Percentiles rank a stretch among this genome's conserved stretches.
Evolutionary conservation across 208 protist species (phyloP).

Genomic region (Trypanosoma melophagium): DNA sequence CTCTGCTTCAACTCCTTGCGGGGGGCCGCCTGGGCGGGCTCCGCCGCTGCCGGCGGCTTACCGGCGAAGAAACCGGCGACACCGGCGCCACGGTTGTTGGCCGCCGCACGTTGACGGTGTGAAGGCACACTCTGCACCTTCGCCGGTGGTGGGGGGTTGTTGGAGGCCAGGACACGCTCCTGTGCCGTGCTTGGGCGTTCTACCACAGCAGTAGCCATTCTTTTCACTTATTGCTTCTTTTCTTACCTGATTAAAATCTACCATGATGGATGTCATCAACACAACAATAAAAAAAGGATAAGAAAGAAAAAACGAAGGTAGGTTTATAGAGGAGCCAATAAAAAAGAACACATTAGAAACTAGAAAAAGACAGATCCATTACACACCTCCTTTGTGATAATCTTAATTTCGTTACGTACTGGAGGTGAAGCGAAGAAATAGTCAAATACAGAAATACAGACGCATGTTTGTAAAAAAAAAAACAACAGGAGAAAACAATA

Average conservation of each 20-base stretch:
- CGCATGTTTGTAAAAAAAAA: not conserved
- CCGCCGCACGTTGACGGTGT: conserved; percentile 32
- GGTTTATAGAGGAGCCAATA: not conserved
- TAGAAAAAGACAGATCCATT: too few species aligned
- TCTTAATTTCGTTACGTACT: too few species aligned
- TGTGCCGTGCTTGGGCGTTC: conserved; percentile 21
- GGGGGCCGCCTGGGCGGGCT: not conserved
- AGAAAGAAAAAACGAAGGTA: conserved; percentile 18
- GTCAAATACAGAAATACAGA: not conserved
- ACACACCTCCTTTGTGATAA: too few species aligned
- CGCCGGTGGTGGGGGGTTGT: conserved; percentile 31
- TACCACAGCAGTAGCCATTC: conserved; percentile 14
- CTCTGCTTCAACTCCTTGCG: conserved; percentile 3
- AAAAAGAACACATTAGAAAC: too few species aligned
- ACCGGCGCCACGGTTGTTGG: conserved; percentile 14
- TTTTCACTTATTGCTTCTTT: conserved; percentile 7
- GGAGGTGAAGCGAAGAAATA: conserved; percentile 7
- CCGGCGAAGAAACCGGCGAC: conserved; percentile 2
- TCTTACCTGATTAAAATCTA: conserved; percentile 16
- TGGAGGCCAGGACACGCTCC: conserved; percentile 26
- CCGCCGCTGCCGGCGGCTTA: not conserved
- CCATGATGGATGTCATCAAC: too few species aligned
- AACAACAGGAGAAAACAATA: not conserved
- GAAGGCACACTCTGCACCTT: conserved; percentile 11
- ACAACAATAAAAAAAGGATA: not conserved